These are phyloP conservation scores for Penicillium vulpinum DNA, from an alignment of 2,329 filamentous ascomycete species.

Conservation along the genomic window DNA sequence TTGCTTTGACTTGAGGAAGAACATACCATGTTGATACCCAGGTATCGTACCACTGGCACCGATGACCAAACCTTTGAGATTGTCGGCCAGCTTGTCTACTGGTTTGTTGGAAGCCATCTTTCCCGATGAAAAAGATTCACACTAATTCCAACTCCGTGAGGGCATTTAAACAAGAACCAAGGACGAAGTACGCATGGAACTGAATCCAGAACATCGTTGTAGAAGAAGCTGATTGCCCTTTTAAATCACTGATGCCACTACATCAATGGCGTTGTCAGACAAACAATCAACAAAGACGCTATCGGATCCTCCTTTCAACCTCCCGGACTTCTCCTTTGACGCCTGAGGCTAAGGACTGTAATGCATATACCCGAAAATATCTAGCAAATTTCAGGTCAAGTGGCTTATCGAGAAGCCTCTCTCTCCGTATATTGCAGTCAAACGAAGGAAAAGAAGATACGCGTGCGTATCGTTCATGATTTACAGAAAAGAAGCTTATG, in stretches of 20 bases:
- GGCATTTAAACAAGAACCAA: background rate
- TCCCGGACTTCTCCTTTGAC: background rate
- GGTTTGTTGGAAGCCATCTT: background rate
- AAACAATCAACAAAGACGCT: background rate
- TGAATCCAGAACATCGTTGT: background rate
- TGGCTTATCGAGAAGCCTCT: background rate
- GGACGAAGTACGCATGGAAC: background rate
- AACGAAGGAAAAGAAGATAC: background rate
- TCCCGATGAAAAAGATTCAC: background rate
- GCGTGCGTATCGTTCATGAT: background rate
- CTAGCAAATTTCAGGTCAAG: background rate
- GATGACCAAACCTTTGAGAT: conserved; percentile 37
- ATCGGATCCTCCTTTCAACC: background rate
- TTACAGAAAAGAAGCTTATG: background rate
- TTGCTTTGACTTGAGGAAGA: background rate
- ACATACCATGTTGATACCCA: conserved; percentile 47
- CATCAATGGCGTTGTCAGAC: background rate
- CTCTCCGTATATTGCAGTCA: background rate
- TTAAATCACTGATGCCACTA: background rate
- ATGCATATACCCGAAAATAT: background rate
- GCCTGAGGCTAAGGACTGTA: background rate
- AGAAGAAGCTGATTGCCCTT: background rate
- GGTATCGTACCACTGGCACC: conserved; percentile 60
- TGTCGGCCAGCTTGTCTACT: background rate
- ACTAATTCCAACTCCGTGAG: background rate